A percentile compares a stretch with the other conserved stretches of the same genome.
These are phyloP conservation scores for Chaetomium strumarium DNA, from an alignment of 2,329 filamentous ascomycete species.

Conservation along the genomic window DNA sequence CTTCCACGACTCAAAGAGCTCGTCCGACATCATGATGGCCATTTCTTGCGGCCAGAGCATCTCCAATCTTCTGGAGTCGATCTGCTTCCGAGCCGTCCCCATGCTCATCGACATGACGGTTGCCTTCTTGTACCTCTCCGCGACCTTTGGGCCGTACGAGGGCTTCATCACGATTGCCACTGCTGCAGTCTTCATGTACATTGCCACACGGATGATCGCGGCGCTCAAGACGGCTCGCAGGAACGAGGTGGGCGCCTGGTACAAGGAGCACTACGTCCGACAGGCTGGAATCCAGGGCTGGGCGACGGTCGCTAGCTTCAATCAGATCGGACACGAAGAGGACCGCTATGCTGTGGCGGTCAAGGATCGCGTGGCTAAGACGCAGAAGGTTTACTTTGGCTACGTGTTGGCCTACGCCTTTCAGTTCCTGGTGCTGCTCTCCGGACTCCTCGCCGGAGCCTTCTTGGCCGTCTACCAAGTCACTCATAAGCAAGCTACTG, in stretches of 20 bases:
- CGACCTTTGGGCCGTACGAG: slow-evolving; percentile 55
- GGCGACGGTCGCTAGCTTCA: slow-evolving; percentile 55
- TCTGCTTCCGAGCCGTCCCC: slow-evolving; percentile 53
- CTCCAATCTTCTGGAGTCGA: slow-evolving; percentile 50
- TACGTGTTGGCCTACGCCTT: slow-evolving; percentile 49
- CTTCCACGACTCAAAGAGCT: slow-evolving; percentile 56
- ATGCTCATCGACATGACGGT: slow-evolving; percentile 56
- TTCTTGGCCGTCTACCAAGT: slow-evolving; percentile 61
- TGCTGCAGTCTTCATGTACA: slow-evolving; percentile 49
- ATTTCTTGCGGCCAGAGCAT: slow-evolving; percentile 50
- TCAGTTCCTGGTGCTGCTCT: slow-evolving; percentile 59
- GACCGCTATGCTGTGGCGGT: slow-evolving; percentile 48
- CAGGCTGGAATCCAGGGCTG: slow-evolving; percentile 53
- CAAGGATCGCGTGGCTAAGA: slow-evolving; percentile 33
- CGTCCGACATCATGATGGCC: slow-evolving; percentile 52
- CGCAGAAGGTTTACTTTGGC: slow-evolving; percentile 36
- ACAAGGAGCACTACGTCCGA: slow-evolving; percentile 50
- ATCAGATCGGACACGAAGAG: slow-evolving; percentile 53
- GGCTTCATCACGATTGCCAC: slow-evolving; percentile 57
- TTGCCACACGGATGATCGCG: slow-evolving; percentile 47
- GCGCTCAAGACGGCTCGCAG: slow-evolving; percentile 45
- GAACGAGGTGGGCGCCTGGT: slow-evolving; percentile 47
- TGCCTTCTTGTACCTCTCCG: slow-evolving; percentile 54
- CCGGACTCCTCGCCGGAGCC: slow-evolving; percentile 60
- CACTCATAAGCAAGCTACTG: slow-evolving; percentile 50